Conservation (phyloP, 176 grass and related monocot genomes). For the Aechmea fasciata region DNA sequence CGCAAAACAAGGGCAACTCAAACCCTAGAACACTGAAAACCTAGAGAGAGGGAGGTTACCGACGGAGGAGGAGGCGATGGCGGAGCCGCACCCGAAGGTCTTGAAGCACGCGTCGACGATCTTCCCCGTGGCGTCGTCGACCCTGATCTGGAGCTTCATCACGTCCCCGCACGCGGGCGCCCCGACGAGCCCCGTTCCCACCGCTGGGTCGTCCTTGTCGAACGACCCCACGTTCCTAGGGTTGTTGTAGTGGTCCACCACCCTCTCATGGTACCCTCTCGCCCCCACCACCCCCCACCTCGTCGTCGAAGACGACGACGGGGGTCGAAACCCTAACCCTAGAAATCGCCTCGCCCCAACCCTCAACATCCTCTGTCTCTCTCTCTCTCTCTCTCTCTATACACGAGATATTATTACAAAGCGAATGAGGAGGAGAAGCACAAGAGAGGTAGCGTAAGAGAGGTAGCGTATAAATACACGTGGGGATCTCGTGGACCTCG, state of each 20-base stretch:
- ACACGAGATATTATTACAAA: slow-evolving; percentile 5
- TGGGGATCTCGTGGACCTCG: too few relatives aligned
- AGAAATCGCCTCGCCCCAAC: slow-evolving; percentile 18
- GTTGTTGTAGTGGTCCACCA: slow-evolving; percentile 90
- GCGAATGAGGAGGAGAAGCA: too few relatives aligned
- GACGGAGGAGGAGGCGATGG: slow-evolving; percentile 86
- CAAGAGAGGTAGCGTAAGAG: too few relatives aligned
- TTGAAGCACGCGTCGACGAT: slow-evolving; percentile 92
- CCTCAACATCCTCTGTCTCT: slow-evolving; percentile 32
- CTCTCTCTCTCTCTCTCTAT: not conserved
- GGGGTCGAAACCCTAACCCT: not conserved
- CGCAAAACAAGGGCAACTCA: not conserved
- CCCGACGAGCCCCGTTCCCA: slow-evolving; percentile 80
- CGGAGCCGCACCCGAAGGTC: slow-evolving; percentile 88
- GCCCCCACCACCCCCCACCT: not conserved
- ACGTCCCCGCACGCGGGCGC: slow-evolving; percentile 92
- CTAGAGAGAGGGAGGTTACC: slow-evolving; percentile 21
- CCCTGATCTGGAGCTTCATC: slow-evolving; percentile 94
- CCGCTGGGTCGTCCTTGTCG: slow-evolving; percentile 65
- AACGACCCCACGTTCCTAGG: slow-evolving; percentile 85
- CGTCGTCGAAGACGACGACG: not conserved
- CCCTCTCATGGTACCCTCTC: slow-evolving; percentile 75
- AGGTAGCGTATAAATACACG: too few relatives aligned
- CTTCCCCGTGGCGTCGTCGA: slow-evolving; percentile 52
- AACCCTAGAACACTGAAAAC: not conserved